phyloP scores from a whole-genome alignment of 129 eudicot genomes.

The Gnaphalium uliginosum region DNA sequence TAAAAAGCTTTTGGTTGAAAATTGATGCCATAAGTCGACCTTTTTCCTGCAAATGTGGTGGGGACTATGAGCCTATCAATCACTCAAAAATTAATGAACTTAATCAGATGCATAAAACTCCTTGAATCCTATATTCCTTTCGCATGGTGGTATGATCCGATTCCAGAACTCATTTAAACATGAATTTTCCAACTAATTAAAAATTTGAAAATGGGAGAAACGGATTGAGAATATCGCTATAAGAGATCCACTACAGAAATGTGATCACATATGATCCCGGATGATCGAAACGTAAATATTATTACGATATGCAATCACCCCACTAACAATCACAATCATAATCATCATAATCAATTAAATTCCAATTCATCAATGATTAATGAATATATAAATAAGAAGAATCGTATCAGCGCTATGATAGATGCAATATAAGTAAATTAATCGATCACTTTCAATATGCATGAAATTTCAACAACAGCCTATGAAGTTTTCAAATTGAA shows the following conservation, averaged over 20 bases:
- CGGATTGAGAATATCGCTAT: not conserved
- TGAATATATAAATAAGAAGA: too few species aligned
- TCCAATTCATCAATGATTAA: too few species aligned
- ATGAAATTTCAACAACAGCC: too few species aligned
- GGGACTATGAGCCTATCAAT: slow-evolving; percentile 6
- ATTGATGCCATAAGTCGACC: slow-evolving; percentile 9
- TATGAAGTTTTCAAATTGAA: too few species aligned
- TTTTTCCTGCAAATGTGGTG: slow-evolving; percentile 25
- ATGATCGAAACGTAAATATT: not conserved
- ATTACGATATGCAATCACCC: too few species aligned
- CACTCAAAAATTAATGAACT: not conserved
- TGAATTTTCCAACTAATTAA: not conserved
- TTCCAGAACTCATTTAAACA: too few species aligned
- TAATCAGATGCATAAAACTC: not conserved
- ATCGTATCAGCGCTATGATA: too few species aligned
- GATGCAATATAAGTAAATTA: too few species aligned
- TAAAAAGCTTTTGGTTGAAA: slow-evolving; percentile 26
- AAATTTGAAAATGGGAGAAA: not conserved
- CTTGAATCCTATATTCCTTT: slow-evolving; percentile 8
- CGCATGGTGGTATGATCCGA: too few species aligned
- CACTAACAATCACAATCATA: too few species aligned
- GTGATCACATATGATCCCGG: slow-evolving; percentile 9
- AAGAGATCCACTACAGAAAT: slow-evolving; percentile 5
- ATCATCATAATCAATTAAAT: too few species aligned
- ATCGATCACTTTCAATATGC: too few species aligned